Conservation (phyloP, 2,329 filamentous ascomycete species). For the Cadophora sp. region DNA sequence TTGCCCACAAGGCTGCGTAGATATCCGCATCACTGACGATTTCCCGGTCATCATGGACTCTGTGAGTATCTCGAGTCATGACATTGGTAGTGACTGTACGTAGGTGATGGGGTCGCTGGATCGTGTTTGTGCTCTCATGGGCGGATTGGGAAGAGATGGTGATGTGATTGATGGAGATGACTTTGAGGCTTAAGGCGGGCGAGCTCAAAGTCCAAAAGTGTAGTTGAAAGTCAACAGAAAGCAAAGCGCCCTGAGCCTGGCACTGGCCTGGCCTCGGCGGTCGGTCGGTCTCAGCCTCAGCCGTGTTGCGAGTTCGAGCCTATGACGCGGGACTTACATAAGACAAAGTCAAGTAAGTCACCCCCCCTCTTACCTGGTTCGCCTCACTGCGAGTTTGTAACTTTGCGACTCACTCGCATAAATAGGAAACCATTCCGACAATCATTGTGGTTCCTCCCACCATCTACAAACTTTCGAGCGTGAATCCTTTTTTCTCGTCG, state of each 20-base stretch:
- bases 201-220: neutral
- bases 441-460: neutral
- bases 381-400: neutral
- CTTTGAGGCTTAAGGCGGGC: neutral
- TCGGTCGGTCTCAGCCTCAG: neutral
- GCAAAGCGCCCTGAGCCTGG: too few species aligned
- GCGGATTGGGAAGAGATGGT: neutral
- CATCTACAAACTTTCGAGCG: neutral
- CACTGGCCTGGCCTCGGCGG: neutral
- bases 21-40: conserved; percentile 44
- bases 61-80: conserved; percentile 56
- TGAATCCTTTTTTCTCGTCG: neutral
- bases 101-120: neutral
- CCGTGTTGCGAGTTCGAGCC: neutral
- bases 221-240: conserved; percentile 1
- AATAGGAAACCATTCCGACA: neutral
- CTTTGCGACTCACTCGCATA: neutral
- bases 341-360: neutral
- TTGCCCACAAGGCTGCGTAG: conserved; percentile 65
- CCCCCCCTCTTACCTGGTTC: neutral
- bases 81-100: conserved; percentile 45
- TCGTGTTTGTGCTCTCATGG: neutral
- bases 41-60: conserved; percentile 35
- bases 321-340: neutral
- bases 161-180: neutral